phyloP scores from a whole-genome alignment of 2,329 filamentous ascomycete species.

The Salinomyces thailandicus region DNA sequence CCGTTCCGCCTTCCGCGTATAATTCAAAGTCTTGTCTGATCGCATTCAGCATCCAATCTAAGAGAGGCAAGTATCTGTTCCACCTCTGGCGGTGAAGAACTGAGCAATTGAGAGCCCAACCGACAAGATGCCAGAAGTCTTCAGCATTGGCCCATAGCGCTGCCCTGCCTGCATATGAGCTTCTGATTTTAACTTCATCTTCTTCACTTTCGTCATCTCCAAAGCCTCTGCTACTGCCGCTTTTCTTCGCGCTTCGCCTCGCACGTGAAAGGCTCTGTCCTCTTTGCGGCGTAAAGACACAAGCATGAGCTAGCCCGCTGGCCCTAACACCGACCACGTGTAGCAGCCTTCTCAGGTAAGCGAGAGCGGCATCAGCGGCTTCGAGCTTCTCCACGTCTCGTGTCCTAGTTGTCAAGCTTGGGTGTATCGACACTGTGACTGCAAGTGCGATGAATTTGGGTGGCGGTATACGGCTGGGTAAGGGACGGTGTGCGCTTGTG shows the following conservation, averaged over 20 bases:
- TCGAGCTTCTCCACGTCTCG: slow-evolving; percentile 49
- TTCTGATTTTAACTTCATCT: background rate
- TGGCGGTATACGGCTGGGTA: slow-evolving; percentile 54
- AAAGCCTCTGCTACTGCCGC: background rate
- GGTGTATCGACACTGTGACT: slow-evolving; percentile 74
- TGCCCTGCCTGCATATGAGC: slow-evolving; percentile 51
- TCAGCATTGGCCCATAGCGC: slow-evolving; percentile 66
- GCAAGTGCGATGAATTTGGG: slow-evolving; percentile 65
- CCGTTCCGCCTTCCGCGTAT: slow-evolving; percentile 30
- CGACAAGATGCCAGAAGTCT: slow-evolving; percentile 81
- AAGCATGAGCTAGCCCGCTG: background rate
- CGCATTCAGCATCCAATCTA: slow-evolving; percentile 68
- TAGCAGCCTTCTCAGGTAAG: slow-evolving; percentile 59
- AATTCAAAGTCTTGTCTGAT: slow-evolving; percentile 61
- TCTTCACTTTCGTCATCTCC: background rate
- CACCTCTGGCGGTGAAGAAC: slow-evolving; percentile 61
- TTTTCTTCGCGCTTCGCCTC: too few relatives aligned
- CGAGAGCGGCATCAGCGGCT: slow-evolving; percentile 56
- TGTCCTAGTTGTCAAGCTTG: slow-evolving; percentile 63
- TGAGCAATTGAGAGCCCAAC: slow-evolving; percentile 91
- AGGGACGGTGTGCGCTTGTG: slow-evolving; percentile 36
- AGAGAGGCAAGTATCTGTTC: slow-evolving; percentile 70
- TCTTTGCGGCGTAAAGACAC: too few relatives aligned
- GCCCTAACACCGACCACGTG: slow-evolving; percentile 57
- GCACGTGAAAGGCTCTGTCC: too few relatives aligned